These are phyloP conservation scores for Metarhizium brunneum DNA, from an alignment of 2,329 filamentous ascomycete species.

Conservation along the genomic window DNA sequence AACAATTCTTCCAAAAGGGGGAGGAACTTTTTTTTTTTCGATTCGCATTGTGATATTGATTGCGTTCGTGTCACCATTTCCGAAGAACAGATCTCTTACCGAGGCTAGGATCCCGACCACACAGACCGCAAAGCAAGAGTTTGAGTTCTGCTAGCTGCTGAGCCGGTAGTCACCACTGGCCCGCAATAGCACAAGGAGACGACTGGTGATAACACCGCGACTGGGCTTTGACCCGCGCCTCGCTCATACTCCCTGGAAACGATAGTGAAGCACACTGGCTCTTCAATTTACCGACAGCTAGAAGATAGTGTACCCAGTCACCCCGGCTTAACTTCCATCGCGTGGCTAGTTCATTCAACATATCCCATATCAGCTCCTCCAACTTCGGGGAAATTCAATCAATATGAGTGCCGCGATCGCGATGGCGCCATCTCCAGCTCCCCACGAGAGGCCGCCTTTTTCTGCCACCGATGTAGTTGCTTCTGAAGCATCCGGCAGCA, in stretches of 20 bases:
- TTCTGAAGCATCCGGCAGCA: constrained; percentile 4
- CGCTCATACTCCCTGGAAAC: not conserved
- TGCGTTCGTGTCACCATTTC: too few species aligned
- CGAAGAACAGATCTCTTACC: not conserved
- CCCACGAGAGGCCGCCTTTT: constrained; percentile 53
- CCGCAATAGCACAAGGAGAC: not conserved
- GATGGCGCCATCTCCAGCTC: constrained; percentile 60
- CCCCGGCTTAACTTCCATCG: not conserved
- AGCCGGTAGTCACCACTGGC: not conserved
- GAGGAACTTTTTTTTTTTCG: not conserved
- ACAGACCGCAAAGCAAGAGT: not conserved
- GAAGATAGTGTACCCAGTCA: not conserved
- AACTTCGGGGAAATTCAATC: constrained; percentile 7
- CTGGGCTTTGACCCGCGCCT: not conserved
- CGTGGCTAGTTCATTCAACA: not conserved
- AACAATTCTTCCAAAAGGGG: not conserved
- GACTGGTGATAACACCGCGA: not conserved
- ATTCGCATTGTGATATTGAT: not conserved
- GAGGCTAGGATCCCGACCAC: not conserved
- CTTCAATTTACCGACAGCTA: not conserved
- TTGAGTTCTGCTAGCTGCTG: not conserved
- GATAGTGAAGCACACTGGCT: not conserved
- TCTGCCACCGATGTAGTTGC: constrained; percentile 32
- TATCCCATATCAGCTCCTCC: not conserved
- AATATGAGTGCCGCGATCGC: constrained; percentile 60